Evolutionary conservation across 2,329 filamentous ascomycete genomes (phyloP), one percentile per base, ranked within the genome.

Genomic region (Xylaria arbuscula): DNA sequence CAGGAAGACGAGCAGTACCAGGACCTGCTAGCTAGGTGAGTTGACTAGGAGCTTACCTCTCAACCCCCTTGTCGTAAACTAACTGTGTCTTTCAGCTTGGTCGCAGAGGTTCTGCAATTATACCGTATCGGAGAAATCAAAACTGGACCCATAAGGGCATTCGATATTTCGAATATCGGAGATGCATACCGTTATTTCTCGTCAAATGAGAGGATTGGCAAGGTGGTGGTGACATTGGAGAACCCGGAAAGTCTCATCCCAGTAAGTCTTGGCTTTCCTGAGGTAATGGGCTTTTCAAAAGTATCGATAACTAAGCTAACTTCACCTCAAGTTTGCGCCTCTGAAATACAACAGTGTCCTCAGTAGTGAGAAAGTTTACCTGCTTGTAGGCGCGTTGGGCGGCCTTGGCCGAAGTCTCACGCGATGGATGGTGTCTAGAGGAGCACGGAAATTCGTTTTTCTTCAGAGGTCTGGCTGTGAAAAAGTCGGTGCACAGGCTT

Each of bases 391-490:
- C 1, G 68, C 64, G 13, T 42, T 72, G 0, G 79, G 80, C 0
- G 79, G 76, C 1, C 67, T 77, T 0, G 76, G 76, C 0, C 70
- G 73, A 15, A 73, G 67, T 9, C 50, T 76, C 7, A 68, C 65
- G 3, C 62, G 55, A 0, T 76, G 76, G 75, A 76, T 78, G 74
- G 40, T 75, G 6, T 48, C 36, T 0, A 62, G 79, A 0, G 74
- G 76, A 0, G 79, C 78, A 0, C 76, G 69, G 11, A 65, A 75
- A 22, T 70, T 81, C 3, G 66, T 80, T 0, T 72, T 80, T 8
- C 68, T 79, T 0, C 77, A 77, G 0, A 69, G 79, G 13, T 76
- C 75, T 0, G 79, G 78, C 0, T 47, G 70, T 0, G 17, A 69
- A 0, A 76, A 69, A 3, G 56, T 72, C 1, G 34, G 57, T 1